A percentile compares a stretch with the other conserved stretches of the same genome.
These are phyloP conservation scores for Silene conica DNA, from an alignment of 148 eudicot genomes.

Conservation along the genomic window DNA sequence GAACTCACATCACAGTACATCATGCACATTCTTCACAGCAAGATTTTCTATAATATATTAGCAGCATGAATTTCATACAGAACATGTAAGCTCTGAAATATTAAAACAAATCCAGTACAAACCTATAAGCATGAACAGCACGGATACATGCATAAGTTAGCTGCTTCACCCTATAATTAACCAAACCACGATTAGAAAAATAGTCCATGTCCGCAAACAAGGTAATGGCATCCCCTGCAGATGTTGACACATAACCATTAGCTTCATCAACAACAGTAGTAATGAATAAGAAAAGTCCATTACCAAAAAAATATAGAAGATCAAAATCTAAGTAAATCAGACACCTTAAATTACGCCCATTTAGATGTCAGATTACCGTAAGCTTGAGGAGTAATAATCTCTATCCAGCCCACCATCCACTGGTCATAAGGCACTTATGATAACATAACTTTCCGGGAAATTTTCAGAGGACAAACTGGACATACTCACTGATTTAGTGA, in stretches of 20 bases:
- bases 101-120: background rate
- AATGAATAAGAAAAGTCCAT: background rate
- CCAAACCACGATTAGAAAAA: slow-evolving; percentile 40
- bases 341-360: background rate
- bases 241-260: slow-evolving; percentile 19
- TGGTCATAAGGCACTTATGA: background rate
- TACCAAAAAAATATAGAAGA: background rate
- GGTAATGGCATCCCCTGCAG: slow-evolving; percentile 49
- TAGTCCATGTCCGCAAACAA: slow-evolving; percentile 63
- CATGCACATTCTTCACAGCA: background rate
- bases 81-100: background rate
- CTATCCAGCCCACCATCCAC: background rate
- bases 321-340: background rate
- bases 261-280: background rate
- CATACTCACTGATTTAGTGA: too few relatives aligned
- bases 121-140: slow-evolving; percentile 86
- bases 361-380: background rate
- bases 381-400: background rate
- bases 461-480: too few relatives aligned
- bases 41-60: background rate
- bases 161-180: slow-evolving; percentile 70
- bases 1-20: background rate
- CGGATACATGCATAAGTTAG: slow-evolving; percentile 61
- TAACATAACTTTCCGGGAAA: background rate
- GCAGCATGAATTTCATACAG: background rate